Conservation (phyloP, 148 eudicot genomes). For the Amaranthus palmeri region DNA sequence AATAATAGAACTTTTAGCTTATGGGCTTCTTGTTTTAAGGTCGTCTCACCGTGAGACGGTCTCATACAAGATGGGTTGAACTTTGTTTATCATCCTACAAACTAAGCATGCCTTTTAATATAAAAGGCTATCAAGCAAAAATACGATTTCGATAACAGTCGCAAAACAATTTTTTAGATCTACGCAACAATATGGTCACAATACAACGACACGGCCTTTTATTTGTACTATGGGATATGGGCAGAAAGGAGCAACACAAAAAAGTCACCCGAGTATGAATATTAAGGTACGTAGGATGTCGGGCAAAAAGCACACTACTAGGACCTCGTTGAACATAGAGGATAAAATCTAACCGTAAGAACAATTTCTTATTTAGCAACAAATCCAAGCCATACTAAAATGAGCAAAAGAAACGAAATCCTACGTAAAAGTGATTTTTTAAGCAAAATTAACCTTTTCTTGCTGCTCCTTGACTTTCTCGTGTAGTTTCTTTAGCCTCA, state of each 20-base stretch:
- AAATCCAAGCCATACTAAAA: background rate
- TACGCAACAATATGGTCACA: no score
- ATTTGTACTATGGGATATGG: background rate
- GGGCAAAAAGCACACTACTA: background rate
- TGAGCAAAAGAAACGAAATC: background rate
- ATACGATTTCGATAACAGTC: no score
- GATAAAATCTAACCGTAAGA: background rate
- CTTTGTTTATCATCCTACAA: no score
- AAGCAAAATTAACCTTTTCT: conserved; percentile 32
- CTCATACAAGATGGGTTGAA: no score
- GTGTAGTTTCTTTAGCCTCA: conserved; percentile 61
- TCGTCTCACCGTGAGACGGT: no score
- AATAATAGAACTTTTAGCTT: no score
- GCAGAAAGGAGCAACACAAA: background rate
- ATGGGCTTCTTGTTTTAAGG: no score
- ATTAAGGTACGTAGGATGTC: background rate
- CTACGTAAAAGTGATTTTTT: background rate
- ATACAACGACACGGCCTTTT: no score
- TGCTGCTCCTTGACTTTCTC: conserved; percentile 75
- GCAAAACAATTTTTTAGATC: no score
- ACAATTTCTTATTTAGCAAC: background rate
- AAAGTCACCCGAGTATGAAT: background rate
- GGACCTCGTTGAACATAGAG: background rate
- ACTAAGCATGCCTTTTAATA: no score
- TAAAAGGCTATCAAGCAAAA: no score